Percentiles rank a stretch among this genome's conserved stretches.
phyloP scores from a whole-genome alignment of 2,329 filamentous ascomycete genomes.

The Ceratocystis eucalypticola region DNA sequence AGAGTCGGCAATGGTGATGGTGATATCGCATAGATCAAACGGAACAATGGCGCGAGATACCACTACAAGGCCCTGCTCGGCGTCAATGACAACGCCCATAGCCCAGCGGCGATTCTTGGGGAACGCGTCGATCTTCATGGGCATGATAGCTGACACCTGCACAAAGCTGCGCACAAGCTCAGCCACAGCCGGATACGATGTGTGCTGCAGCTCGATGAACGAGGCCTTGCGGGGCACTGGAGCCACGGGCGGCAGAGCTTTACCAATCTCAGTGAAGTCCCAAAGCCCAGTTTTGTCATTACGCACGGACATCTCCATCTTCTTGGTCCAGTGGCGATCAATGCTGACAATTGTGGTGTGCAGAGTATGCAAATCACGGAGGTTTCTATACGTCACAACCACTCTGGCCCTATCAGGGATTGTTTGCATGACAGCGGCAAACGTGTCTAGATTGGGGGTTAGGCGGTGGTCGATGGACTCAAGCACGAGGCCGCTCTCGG shows the following conservation, averaged over 20 bases:
- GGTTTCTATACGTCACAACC: constrained; percentile 89
- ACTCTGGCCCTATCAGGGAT: constrained; percentile 76
- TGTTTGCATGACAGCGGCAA: constrained; percentile 77
- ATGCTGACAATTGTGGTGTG: constrained; percentile 87
- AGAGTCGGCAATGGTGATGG: constrained; percentile 89
- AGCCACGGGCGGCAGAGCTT: constrained; percentile 60
- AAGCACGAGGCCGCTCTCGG: constrained; percentile 84
- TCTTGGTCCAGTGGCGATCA: constrained; percentile 88
- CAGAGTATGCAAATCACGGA: constrained; percentile 84
- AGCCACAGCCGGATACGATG: constrained; percentile 77
- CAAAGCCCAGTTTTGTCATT: constrained; percentile 85
- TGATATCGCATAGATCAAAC: constrained; percentile 93
- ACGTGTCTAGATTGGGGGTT: constrained; percentile 73
- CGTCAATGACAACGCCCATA: constrained; percentile 94
- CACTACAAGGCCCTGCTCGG: constrained; percentile 85
- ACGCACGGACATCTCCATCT: constrained; percentile 83
- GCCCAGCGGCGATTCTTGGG: constrained; percentile 88
- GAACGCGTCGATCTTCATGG: constrained; percentile 94
- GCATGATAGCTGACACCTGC: constrained; percentile 82
- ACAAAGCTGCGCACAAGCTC: constrained; percentile 93
- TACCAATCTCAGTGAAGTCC: constrained; percentile 81
- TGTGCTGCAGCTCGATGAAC: constrained; percentile 83
- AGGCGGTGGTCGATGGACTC: constrained; percentile 86
- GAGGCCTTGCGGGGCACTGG: constrained; percentile 65
- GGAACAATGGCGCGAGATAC: constrained; percentile 90